Evolutionary conservation across 2,329 filamentous ascomycete species (phyloP).

Genomic region (Diplodia scrobiculata): DNA sequence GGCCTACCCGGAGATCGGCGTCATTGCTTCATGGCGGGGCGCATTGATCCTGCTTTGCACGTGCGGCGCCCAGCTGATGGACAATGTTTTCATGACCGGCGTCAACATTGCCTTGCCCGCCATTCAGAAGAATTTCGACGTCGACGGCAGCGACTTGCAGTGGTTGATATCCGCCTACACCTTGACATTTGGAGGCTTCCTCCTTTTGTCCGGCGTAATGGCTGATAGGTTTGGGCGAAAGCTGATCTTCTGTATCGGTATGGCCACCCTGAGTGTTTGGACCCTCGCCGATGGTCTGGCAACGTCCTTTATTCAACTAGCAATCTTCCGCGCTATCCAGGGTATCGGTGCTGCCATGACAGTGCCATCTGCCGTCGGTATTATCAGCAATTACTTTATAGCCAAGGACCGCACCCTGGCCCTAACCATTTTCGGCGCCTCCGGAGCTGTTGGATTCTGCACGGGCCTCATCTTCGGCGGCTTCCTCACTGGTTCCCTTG

Average conservation of each 20-base stretch:
- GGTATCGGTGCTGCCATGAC: conserved; percentile 53
- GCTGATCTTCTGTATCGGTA: conserved; percentile 45
- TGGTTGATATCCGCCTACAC: conserved; percentile 32
- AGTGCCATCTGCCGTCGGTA: conserved; percentile 51
- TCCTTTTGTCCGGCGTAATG: conserved; percentile 35
- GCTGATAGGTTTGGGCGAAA: conserved; percentile 46
- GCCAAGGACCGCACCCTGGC: conserved; percentile 45
- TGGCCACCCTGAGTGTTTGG: conserved; percentile 39
- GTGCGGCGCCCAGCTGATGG: conserved; percentile 49
- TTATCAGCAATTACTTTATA: conserved; percentile 48
- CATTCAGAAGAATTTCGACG: conserved; percentile 29
- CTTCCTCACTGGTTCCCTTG: conserved; percentile 26
- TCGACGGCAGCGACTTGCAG: conserved; percentile 27
- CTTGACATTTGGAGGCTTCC: conserved; percentile 37
- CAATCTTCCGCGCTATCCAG: conserved; percentile 51
- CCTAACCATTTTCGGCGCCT: conserved; percentile 47
- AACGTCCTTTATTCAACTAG: conserved; percentile 48
- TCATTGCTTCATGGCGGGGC: conserved; percentile 45
- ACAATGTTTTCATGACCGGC: conserved; percentile 47
- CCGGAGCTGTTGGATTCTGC: conserved; percentile 47
- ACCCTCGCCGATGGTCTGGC: conserved; percentile 52
- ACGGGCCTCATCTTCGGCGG: conserved; percentile 30
- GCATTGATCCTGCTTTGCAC: conserved; percentile 46
- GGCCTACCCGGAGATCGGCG: conserved; percentile 41
- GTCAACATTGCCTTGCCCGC: conserved; percentile 30